A percentile compares a stretch with the other conserved stretches of the same genome.
phyloP scores from a whole-genome alignment of 176 grass and related monocot genomes.

The Tuctoria greenei region DNA sequence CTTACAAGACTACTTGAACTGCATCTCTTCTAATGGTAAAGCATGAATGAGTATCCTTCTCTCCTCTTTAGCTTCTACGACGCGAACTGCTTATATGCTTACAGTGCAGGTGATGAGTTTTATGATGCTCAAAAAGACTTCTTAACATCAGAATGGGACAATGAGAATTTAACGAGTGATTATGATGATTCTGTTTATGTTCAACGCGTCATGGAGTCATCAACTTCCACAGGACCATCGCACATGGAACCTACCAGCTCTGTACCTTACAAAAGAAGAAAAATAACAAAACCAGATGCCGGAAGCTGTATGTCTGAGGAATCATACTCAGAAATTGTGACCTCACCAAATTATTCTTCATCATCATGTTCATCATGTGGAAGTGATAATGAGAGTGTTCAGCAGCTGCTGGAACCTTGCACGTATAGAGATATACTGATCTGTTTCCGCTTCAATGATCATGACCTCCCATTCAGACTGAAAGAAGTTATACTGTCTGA shows the following conservation, averaged over 20 bases:
- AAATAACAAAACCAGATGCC: slow-evolving; percentile 52
- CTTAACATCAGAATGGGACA: slow-evolving; percentile 31
- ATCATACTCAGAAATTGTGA: slow-evolving; percentile 68
- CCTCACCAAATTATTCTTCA: slow-evolving; percentile 63
- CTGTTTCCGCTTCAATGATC: slow-evolving; percentile 83
- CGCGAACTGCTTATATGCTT: slow-evolving; percentile 32
- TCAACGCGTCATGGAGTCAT: slow-evolving; percentile 18
- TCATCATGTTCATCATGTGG: slow-evolving; percentile 48
- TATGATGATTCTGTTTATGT: slow-evolving; percentile 36
- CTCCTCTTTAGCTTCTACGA: slow-evolving; percentile 29
- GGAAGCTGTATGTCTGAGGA: slow-evolving; percentile 49
- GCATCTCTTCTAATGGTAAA: slow-evolving; percentile 68
- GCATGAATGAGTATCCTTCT: slow-evolving; percentile 2
- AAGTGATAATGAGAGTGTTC: slow-evolving; percentile 49
- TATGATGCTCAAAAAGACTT: slow-evolving; percentile 68
- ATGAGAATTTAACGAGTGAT: slow-evolving; percentile 35
- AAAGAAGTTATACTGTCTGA: slow-evolving; percentile 84
- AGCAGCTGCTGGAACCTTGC: slow-evolving; percentile 45
- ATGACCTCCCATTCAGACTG: slow-evolving; percentile 79
- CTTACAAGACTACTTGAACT: slow-evolving; percentile 64
- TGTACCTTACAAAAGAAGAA: slow-evolving; percentile 94
- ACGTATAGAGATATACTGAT: slow-evolving; percentile 80
- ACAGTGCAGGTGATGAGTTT: slow-evolving; percentile 68
- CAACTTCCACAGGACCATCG: slow-evolving; percentile 39
- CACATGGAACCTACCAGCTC: slow-evolving; percentile 59